phyloP scores from a whole-genome alignment of 2,329 filamentous ascomycete genomes.

The Colletotrichum plurivorum region DNA sequence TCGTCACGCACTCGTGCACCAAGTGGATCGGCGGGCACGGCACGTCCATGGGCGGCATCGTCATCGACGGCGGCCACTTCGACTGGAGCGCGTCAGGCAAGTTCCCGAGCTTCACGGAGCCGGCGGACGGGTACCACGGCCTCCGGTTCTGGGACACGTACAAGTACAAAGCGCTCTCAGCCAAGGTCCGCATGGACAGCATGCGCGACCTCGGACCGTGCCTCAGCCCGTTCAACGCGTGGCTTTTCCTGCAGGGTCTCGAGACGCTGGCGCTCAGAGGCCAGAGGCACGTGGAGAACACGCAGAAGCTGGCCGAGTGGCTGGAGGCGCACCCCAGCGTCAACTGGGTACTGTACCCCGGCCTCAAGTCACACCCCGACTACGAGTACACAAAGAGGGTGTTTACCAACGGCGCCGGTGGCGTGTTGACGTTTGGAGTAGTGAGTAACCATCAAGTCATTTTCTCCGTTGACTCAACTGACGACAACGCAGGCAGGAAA shows the following conservation, averaged over 20 bases:
- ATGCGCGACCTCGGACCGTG: conserved; percentile 77
- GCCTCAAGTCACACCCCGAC: conserved; percentile 74
- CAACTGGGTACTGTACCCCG: conserved; percentile 80
- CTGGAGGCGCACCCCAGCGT: conserved; percentile 77
- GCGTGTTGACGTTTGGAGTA: conserved; percentile 80
- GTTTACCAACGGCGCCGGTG: conserved; percentile 76
- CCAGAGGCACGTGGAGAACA: conserved; percentile 77
- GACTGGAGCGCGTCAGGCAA: conserved; percentile 78
- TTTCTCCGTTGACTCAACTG: conserved; percentile 53
- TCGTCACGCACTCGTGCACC: conserved; percentile 79
- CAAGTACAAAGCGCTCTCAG: conserved; percentile 74
- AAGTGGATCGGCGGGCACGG: conserved; percentile 84
- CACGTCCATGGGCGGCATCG: conserved; percentile 77
- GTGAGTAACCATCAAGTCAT: background rate
- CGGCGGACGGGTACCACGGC: conserved; percentile 77
- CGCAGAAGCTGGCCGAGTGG: conserved; percentile 76
- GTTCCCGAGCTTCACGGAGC: conserved; percentile 81
- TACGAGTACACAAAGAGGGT: conserved; percentile 78
- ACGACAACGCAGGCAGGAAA: conserved; percentile 44
- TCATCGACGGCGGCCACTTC: conserved; percentile 79
- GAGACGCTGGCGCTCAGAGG: conserved; percentile 78
- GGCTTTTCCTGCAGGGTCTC: conserved; percentile 77
- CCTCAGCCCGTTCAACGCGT: conserved; percentile 80
- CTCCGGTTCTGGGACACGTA: conserved; percentile 81
- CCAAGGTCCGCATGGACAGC: conserved; percentile 78